Evolutionary conservation across 164 flowering plant species (phyloP), one percentile per base, ranked within the genome.

Genomic region (Vitis cinerea): DNA sequence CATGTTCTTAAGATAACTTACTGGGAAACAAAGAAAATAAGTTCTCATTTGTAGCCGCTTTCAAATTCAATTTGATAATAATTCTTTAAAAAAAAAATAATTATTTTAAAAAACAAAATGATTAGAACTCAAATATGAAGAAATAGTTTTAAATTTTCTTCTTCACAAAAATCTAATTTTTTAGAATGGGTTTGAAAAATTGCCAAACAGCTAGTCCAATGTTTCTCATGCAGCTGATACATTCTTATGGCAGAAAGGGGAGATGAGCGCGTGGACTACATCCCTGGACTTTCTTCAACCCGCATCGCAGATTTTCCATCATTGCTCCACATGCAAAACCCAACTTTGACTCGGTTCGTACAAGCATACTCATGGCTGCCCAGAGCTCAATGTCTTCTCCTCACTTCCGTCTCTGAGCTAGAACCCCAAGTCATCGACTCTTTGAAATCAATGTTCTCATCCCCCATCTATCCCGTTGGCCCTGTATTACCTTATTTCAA

Each of bases 211-310:
- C 27, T 23, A 23, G 27, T 23, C 27, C 27, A 23, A 2, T 1
- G 27, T 23, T 23, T 23, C 27, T 23, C 27, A 23, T 23, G 27
- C 27, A 1, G 27, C 27, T 23, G 27, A 23, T 23, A 23, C 27
- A 23, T 23, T 23, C 27, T 23, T 23, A 3, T 64, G 72, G 47
- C 31, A 72, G 83, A 77, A 14, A n/a, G 63, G 15, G 83, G 81
- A 67, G 72, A 77, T 0, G 82, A 82, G 65, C 9, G 11, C 1
- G 74, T 82, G 37, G 77, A 77, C 54, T 79, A 79, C 72, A 75
- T 85, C 5, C 86, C 89, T 0, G 89, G 87, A 63, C 23, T 82
- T 17, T 31, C 83, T n/a, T 4, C 82, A 19, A 80, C 63, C 0
- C 72, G 77, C 16, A 0, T 78, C 1, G 50, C 61, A 10, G 84